These are phyloP conservation scores for Priceomyces fermenticarens DNA, from an alignment of 805 yeast genomes.

Conservation along the genomic window DNA sequence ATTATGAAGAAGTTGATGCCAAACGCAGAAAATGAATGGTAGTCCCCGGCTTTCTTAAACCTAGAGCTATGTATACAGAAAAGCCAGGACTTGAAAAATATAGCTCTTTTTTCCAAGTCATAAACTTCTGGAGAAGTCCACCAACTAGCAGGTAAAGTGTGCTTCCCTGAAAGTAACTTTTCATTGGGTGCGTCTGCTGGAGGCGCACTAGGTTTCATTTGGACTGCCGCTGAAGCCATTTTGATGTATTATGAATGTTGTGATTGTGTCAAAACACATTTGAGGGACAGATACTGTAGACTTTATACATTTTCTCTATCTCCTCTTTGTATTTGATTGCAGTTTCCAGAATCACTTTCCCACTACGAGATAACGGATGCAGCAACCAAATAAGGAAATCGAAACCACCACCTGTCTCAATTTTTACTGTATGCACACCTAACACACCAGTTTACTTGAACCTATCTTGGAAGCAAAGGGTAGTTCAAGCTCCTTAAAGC, in stretches of 20 bases:
- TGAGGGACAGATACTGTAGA: no score
- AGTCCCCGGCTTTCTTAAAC: slow-evolving; percentile 57
- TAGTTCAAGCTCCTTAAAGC: no score
- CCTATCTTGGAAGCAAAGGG: no score
- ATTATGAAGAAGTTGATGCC: slow-evolving; percentile 57
- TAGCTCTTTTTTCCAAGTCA: slow-evolving; percentile 56
- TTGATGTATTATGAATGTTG: not conserved
- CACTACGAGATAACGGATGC: no score
- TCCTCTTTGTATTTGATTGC: no score
- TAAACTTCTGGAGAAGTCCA: slow-evolving; percentile 59
- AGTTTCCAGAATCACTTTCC: no score
- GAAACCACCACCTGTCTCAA: no score
- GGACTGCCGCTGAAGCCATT: slow-evolving; percentile 18
- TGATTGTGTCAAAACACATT: no score
- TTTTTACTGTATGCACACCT: no score
- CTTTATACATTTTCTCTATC: no score
- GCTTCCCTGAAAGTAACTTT: slow-evolving; percentile 22
- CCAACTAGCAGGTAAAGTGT: slow-evolving; percentile 66
- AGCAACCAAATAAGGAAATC: no score
- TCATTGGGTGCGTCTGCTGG: slow-evolving; percentile 13
- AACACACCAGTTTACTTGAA: no score
- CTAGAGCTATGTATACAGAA: slow-evolving; percentile 51
- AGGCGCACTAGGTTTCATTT: slow-evolving; percentile 20
- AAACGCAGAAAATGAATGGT: slow-evolving; percentile 46
- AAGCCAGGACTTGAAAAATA: slow-evolving; percentile 57